A percentile compares a stretch with the other conserved stretches of the same genome.
These are phyloP conservation scores for Prototheca wickerhamii DNA, from an alignment of 163 green algal species.

Conservation along the genomic window DNA sequence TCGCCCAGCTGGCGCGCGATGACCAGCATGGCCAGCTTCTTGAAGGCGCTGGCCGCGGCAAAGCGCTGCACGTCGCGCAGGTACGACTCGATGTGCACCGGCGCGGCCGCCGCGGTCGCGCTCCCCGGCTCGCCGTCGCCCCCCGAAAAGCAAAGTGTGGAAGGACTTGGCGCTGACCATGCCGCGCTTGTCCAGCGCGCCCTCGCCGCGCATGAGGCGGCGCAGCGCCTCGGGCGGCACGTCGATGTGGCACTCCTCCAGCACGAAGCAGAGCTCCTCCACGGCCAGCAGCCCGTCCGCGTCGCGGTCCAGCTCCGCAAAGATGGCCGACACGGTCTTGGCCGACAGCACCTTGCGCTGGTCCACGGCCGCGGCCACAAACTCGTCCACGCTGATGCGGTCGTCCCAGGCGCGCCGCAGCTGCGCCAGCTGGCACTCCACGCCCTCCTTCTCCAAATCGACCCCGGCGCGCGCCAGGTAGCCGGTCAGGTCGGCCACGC, in stretches of 20 bases:
- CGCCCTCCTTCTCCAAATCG: constrained; percentile 66
- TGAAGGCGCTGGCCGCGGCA: constrained; percentile 8
- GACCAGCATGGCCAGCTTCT: constrained; percentile 26
- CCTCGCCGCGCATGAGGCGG: constrained; percentile 20
- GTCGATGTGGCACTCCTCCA: constrained; percentile 26
- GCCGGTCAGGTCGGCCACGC: constrained; percentile 12
- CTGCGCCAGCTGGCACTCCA: constrained; percentile 5
- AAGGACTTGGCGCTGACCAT: constrained; percentile 19
- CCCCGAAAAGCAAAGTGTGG: background rate
- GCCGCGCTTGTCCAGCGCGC: constrained; percentile 12
- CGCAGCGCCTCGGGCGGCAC: constrained; percentile 11
- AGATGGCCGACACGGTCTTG: constrained; percentile 24
- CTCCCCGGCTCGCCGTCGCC: too few species aligned
- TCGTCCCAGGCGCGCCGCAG: constrained; percentile 35
- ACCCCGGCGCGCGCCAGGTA: constrained; percentile 53
- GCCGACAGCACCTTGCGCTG: constrained; percentile 19
- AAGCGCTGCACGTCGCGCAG: constrained; percentile 18
- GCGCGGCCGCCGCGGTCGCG: too few species aligned
- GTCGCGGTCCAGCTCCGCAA: constrained; percentile 25
- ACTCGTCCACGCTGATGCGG: constrained; percentile 28
- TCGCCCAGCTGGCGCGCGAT: constrained; percentile 12
- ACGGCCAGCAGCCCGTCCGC: constrained; percentile 20
- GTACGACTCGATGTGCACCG: constrained; percentile 13
- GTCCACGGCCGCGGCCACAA: constrained; percentile 30
- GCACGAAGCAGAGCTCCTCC: constrained; percentile 20